These are phyloP conservation scores for Colletotrichum acutatum DNA, from an alignment of 2,329 filamentous ascomycete genomes.

Conservation along the genomic window DNA sequence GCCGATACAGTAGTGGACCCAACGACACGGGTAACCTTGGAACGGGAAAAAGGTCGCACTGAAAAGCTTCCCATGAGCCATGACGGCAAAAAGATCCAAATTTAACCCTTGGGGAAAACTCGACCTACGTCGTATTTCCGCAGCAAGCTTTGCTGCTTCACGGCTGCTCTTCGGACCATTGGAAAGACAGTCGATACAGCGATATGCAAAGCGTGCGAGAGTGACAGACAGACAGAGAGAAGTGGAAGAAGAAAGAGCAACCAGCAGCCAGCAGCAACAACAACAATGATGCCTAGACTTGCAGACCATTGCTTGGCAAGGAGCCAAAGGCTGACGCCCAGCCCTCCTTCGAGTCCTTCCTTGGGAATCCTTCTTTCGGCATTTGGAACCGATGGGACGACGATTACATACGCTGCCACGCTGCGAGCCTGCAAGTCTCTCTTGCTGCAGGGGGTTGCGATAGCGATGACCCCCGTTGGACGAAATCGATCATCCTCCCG, in stretches of 20 bases:
- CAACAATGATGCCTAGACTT: not conserved
- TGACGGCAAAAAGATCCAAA: conserved; percentile 11
- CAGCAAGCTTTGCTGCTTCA: not conserved
- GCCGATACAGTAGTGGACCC: conserved; percentile 30
- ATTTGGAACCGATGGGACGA: conserved; percentile 21
- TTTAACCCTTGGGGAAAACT: conserved; percentile 3
- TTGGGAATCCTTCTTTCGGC: conserved; percentile 13
- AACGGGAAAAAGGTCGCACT: conserved; percentile 4
- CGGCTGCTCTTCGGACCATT: conserved; percentile 34
- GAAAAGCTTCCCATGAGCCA: not conserved
- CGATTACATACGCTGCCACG: not conserved
- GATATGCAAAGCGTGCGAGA: not conserved
- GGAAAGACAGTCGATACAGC: too few relatives aligned
- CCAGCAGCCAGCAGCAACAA: not conserved
- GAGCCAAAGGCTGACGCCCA: not conserved
- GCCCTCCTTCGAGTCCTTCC: not conserved
- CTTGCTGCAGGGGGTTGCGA: conserved; percentile 21
- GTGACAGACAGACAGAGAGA: not conserved
- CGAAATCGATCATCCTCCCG: conserved; percentile 33
- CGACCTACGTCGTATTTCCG: not conserved
- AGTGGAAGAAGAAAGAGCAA: not conserved
- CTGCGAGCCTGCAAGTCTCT: not conserved
- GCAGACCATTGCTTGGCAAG: not conserved
- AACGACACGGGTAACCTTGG: conserved; percentile 19
- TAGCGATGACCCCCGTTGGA: conserved; percentile 15